Base-by-base conservation (phyloP, 139 green algal species). In the Raphidocelis subcapitata region DNA sequence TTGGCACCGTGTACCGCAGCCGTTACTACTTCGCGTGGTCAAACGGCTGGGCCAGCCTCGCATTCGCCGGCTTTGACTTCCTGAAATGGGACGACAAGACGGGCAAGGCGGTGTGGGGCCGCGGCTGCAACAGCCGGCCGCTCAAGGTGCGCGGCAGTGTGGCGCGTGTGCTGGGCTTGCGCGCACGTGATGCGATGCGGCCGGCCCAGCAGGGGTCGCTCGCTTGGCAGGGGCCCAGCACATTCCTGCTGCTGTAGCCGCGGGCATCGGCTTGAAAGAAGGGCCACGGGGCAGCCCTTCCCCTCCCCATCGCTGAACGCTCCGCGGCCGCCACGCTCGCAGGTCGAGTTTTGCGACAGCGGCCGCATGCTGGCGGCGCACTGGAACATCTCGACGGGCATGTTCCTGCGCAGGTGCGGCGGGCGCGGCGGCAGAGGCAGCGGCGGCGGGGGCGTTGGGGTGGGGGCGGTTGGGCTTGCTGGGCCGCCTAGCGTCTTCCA, bases 321-420 rank as follows among this genome's bases (percentile, higher is more conserved):
- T 28, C 12, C 24, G 20, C 37, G 32, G 57, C 33, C 8, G 57
- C 32, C 23, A 12, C 41, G 12, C 41, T 8, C 12, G 12, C 41
- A 32, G 41, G 41, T 69, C 36, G 89, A 94, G 77, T 77, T 92
- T 51, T 79, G 73, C 52, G 76, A 89, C 66, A 89, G 73, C 21
- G 75, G 85, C 31, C 77, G 90, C 21, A 69, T 89, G 56, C 72
- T 92, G 51, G 75, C 84, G 0, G 35, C 59, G 10, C 70, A 90
- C 78, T 95, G 92, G 92, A 97, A 97, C 74, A 86, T 87, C 31
- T 81, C 81, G 47, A 97, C 92, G 1, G 91, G 88, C 28, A 73
- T 69, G 23, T 97, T 91, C 75, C 75, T 97, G 31, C 67, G 84
- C n/a, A 82, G 83, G 83, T 86, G 46, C 18, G 64, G 5, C 24